Evolutionary conservation across 2,329 filamentous ascomycete species (phyloP).

Genomic region (Phaeophleospora eucalypticola): DNA sequence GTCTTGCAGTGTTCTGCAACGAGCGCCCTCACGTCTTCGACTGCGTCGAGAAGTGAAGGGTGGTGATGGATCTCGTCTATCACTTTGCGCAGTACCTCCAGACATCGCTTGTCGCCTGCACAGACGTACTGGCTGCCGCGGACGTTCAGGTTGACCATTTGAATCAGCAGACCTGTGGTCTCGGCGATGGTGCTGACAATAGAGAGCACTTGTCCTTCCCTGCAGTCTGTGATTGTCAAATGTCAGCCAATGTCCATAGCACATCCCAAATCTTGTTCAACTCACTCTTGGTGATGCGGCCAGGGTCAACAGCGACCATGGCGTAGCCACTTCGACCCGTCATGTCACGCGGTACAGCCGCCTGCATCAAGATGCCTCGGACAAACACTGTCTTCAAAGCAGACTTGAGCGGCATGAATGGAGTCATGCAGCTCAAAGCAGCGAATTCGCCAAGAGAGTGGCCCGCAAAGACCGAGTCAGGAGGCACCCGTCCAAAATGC

Average conservation of each 20-base stretch:
- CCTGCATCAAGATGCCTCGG: conserved; percentile 2
- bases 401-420: neutral
- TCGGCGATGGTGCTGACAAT: neutral
- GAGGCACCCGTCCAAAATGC: neutral
- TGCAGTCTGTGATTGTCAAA: too few relatives aligned
- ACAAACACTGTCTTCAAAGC: neutral
- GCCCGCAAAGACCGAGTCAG: neutral
- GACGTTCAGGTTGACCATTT: conserved; percentile 2
- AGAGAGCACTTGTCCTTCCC: too few relatives aligned
- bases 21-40: too few relatives aligned
- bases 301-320: conserved; percentile 2
- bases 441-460: conserved; percentile 4
- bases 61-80: neutral
- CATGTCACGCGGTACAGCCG: neutral
- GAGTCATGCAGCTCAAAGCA: neutral
- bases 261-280: too few relatives aligned
- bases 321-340: neutral
- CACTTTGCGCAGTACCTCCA: neutral
- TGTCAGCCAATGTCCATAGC: too few relatives aligned
- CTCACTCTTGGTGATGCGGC: neutral
- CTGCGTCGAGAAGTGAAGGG: too few relatives aligned
- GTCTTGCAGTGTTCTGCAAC: too few relatives aligned
- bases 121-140: neutral
- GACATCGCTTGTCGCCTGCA: neutral
- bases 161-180: neutral